Base-by-base conservation (phyloP, 441 rosid genomes). In the Erodium moschatum region DNA sequence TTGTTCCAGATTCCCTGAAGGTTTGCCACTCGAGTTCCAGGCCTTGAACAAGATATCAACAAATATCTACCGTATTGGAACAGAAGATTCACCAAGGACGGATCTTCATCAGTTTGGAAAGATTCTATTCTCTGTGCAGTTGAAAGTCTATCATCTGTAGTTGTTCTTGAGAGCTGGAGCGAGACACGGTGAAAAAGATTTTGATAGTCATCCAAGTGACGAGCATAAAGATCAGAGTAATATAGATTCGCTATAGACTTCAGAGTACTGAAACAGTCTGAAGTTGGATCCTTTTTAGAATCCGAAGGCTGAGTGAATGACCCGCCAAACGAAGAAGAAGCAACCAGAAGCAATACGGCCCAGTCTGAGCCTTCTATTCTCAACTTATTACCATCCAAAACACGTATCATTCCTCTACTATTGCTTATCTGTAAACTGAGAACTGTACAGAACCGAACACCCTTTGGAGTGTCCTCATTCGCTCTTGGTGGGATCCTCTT, bases 1-100 rank as follows among this genome's bases (percentile, higher is more conserved):
- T 74, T 66, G 77, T 74, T 74, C 77, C 77, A 74, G 40, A 74
- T 69, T 58, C 77, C 77, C 64, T 74, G 77, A 38, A 74, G 74
- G 67, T 74, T 74, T 27, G 77, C 73, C 67, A 74, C 77, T 50
- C 42, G 77, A 38, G 70, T 66, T 66, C 77, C 77, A 10, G 77
- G 77, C 65, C 74, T 67, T 5, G 74, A 74, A 58, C 68, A 74
- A 66, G 77, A 74, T 20, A 74, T 74, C 56, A 74, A 67, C 70
- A 74, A 62, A 66, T 74, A 70, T 11, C 77, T 73, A 24, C 74
- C 77, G 31, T 70, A 74, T 19, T 74, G 77, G 70, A 74, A 74
- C 31, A 74, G 56, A 62, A 74, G 67, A 54, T 62, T 73, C 64
- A 70, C 70, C 74, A 74, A 18, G 48, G 66, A 74, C 66, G 77